These are phyloP conservation scores for Plasmopara muralis DNA, from an alignment of 352 stramenopile species.

Conservation along the genomic window DNA sequence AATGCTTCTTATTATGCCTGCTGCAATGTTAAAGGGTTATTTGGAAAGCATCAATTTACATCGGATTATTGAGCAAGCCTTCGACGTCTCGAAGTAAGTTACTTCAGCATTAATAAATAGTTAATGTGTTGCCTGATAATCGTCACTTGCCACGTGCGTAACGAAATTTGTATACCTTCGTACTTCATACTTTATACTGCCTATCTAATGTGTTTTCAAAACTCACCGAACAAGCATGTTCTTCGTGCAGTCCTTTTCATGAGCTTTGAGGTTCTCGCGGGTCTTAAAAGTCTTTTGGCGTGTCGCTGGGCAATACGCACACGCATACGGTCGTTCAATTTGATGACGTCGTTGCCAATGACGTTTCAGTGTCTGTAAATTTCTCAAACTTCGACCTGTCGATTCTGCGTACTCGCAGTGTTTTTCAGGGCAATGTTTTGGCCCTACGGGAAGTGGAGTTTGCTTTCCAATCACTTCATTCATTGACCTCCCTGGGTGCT, in stretches of 20 bases:
- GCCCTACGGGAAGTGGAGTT: constrained; percentile 40
- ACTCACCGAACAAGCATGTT: constrained; percentile 14
- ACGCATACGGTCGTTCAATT: constrained; percentile 43
- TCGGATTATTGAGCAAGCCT: constrained; percentile 76
- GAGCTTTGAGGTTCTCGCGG: constrained; percentile 56
- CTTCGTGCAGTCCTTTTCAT: constrained; percentile 2
- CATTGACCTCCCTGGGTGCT: constrained; percentile 33
- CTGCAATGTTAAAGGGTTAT: constrained; percentile 41
- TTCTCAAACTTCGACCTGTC: constrained; percentile 41
- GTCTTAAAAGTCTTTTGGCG: constrained; percentile 62
- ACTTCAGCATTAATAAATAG: constrained; percentile 1
- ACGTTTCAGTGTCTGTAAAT: constrained; percentile 67
- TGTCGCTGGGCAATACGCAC: constrained; percentile 29
- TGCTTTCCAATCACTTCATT: constrained; percentile 33
- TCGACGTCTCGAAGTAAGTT: constrained; percentile 75
- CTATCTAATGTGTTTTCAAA: neutral
- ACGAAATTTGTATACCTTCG: no score
- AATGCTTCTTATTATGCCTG: neutral
- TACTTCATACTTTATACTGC: no score
- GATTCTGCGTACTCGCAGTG: constrained; percentile 47
- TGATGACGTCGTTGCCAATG: constrained; percentile 66
- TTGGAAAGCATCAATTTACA: constrained; percentile 85
- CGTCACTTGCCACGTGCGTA: no score
- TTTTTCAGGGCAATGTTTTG: constrained; percentile 48
- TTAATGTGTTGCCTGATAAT: neutral